Base-by-base conservation (phyloP, 2,329 filamentous ascomycete species). In the Fusarium stilboides region DNA sequence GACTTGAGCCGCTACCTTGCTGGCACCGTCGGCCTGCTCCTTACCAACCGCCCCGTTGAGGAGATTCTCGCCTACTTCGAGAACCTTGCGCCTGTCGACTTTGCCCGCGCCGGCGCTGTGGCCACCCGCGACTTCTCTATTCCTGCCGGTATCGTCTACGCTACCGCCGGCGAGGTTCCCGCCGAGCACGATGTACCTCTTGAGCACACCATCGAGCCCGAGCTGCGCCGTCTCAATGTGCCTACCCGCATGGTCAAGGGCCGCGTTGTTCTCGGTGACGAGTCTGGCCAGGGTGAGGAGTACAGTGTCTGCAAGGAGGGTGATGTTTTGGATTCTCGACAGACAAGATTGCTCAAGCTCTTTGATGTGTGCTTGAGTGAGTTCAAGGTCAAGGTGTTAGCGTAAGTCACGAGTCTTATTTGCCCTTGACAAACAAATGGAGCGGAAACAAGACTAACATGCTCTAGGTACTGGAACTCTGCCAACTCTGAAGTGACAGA, bases 261-360 rank as follows among this genome's bases (percentile, higher is more conserved):
- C 61, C 94, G 92, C 82, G 92, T 99, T 45, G 89, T 93, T 69
- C 84, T 98, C 51, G 86, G 86, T 61, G 82, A 82, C 70, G 86
- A 83, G 65, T 79, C 77, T 55, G 90, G 92, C 73, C 77, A 81
- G 58, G 83, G 79, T 44, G 82, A 84, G 56, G 84, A 83, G n/a
- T 97, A 94, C 78, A 86, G 86, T 12, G 89, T 99, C 50, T 98
- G 95, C 83, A 90, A 89, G 76, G 91, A 94, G 80, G 96, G 95
- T 13, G 89, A 98, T 77, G 86, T 89, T 44, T 82, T 99, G 72
- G 94, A 98, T 81, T 94, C 92, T 72, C 88, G 95, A 74, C 96
- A 99, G 86, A 98, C 96, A 59, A 91, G 94, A 69, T 83, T 99
- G 77, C 81, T 99, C 80, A 98, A 98, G 88, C 86, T 97, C 75